Conservation (phyloP, 495 filamentous ascomycete species). For the Glarea lozoyensis region DNA sequence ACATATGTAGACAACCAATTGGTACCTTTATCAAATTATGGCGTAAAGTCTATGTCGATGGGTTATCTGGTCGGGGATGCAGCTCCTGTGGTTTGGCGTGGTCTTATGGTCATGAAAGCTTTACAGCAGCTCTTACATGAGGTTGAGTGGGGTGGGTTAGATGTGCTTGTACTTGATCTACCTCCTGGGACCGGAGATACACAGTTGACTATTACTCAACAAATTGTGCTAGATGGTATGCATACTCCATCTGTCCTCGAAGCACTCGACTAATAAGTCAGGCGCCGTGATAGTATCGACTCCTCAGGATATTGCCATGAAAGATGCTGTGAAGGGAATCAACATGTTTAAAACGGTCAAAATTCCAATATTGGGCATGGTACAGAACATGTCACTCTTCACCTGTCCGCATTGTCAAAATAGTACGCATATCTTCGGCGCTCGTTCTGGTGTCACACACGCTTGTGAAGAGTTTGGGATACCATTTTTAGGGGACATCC, state of each 20-base stretch:
- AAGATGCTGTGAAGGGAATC: constrained; percentile 82
- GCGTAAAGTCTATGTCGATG: constrained; percentile 96
- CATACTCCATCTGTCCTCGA: not conserved
- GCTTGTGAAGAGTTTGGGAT: constrained; percentile 59
- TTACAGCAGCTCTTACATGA: constrained; percentile 90
- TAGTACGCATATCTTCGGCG: constrained; percentile 66
- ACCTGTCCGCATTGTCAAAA: constrained; percentile 67
- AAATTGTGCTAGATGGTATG: constrained; percentile 70
- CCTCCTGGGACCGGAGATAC: constrained; percentile 94
- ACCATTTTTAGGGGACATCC: constrained; percentile 78
- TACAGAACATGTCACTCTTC: constrained; percentile 92
- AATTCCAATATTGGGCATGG: constrained; percentile 73
- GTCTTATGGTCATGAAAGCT: constrained; percentile 96
- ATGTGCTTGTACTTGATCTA: constrained; percentile 82
- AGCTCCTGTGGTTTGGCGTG: constrained; percentile 88
- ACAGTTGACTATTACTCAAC: constrained; percentile 88
- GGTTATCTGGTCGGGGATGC: constrained; percentile 78
- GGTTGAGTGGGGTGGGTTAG: constrained; percentile 78
- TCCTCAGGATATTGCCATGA: constrained; percentile 82
- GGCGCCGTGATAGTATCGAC: constrained; percentile 87
- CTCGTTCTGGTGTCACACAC: constrained; percentile 34
- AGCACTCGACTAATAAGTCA: constrained; percentile 19
- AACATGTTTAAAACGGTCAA: constrained; percentile 83
- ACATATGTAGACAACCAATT: constrained; percentile 62
- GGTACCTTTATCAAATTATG: constrained; percentile 87